Conservation (phyloP, 2,329 filamentous ascomycete species). For the Calonectria multiphialidica region DNA sequence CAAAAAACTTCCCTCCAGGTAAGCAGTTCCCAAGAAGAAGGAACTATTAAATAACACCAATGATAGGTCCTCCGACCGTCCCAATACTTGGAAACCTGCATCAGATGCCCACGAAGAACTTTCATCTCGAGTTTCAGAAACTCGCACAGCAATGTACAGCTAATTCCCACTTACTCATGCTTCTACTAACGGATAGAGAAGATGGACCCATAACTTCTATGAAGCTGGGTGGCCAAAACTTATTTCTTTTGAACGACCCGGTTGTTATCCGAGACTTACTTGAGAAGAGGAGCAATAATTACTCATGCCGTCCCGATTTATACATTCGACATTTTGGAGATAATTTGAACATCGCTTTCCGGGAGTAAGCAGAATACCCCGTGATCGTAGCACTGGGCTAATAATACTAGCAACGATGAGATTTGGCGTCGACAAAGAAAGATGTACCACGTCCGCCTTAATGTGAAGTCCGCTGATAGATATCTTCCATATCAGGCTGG, state of each 20-base stretch:
- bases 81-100: background rate
- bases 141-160: background rate
- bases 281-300: conserved; percentile 9
- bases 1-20: conserved; percentile 4
- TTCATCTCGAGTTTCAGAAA: conserved; percentile 9
- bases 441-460: conserved; percentile 11
- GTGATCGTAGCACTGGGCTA: too few relatives aligned
- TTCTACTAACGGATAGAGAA: background rate
- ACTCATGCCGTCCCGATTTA: conserved; percentile 9
- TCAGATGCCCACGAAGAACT: conserved; percentile 12
- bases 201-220: background rate
- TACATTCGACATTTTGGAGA: conserved; percentile 7
- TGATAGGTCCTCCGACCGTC: background rate
- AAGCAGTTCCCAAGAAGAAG: background rate
- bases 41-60: background rate
- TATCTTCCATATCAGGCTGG: conserved; percentile 5
- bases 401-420: background rate
- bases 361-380: background rate
- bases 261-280: background rate
- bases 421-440: conserved; percentile 9
- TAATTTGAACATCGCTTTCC: conserved; percentile 6
- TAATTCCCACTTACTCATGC: accelerated
- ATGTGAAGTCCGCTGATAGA: conserved; percentile 5
- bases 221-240: background rate
- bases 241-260: background rate